phyloP scores from a whole-genome alignment of 2,329 filamentous ascomycete genomes.

The Meredithiella fracta region DNA sequence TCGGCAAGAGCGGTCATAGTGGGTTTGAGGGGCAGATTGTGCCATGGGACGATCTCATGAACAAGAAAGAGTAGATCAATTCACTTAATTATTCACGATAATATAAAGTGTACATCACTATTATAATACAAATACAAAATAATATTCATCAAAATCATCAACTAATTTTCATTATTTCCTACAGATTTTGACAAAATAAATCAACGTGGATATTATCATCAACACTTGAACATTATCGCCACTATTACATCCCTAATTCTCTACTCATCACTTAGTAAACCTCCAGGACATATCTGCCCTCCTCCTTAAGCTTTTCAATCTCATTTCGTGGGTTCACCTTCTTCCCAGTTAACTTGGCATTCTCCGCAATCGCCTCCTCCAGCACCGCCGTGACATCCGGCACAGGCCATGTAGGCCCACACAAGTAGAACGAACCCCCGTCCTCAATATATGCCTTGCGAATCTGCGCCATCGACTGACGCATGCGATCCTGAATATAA shows the following conservation, averaged over 20 bases:
- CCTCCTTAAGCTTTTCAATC: constrained; percentile 96
- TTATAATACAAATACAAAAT: neutral
- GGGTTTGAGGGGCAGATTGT: constrained; percentile 21
- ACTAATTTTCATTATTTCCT: neutral
- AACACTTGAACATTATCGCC: too few species aligned
- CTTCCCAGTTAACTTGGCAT: constrained; percentile 53
- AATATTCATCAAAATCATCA: neutral
- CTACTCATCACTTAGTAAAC: constrained; percentile 53
- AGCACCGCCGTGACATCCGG: constrained; percentile 90
- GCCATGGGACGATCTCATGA: constrained; percentile 24
- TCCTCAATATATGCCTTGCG: constrained; percentile 72
- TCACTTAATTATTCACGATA: too few species aligned
- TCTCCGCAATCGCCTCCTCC: constrained; percentile 71
- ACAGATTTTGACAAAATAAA: neutral
- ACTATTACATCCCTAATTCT: neutral
- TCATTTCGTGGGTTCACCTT: constrained; percentile 78
- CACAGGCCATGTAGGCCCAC: constrained; percentile 95
- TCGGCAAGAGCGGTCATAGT: constrained; percentile 18
- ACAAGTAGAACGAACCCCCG: constrained; percentile 89
- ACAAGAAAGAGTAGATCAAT: neutral
- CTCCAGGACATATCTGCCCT: constrained; percentile 83
- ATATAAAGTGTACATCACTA: neutral
- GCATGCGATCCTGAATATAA: constrained; percentile 97
- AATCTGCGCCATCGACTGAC: constrained; percentile 69
- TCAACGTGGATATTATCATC: neutral